These are phyloP conservation scores for Solanum corneliomulleri DNA, from an alignment of 257 asterid species.

Conservation along the genomic window DNA sequence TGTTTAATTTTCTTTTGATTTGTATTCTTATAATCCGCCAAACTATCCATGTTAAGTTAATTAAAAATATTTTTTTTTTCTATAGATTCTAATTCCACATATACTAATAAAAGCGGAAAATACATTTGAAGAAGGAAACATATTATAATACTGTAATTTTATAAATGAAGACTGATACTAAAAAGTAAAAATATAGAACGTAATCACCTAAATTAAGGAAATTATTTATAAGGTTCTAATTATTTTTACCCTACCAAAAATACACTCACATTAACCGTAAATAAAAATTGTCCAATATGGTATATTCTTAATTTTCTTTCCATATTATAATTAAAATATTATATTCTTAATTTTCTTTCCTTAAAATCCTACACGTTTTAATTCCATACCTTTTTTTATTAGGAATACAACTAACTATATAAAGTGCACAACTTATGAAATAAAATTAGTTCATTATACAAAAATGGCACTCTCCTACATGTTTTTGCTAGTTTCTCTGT, in stretches of 20 bases:
- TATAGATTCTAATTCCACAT: background rate
- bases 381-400: background rate
- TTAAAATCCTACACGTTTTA: background rate
- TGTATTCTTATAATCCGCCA: background rate
- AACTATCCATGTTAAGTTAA: background rate
- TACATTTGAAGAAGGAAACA: background rate
- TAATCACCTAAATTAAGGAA: too few species aligned
- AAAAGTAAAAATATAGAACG: too few species aligned
- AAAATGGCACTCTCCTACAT: background rate
- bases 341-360: background rate
- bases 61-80: background rate
- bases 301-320: background rate
- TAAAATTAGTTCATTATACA: background rate
- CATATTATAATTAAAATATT: too few species aligned
- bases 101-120: background rate
- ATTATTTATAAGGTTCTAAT: too few species aligned
- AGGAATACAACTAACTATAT: background rate
- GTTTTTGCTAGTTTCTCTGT: background rate
- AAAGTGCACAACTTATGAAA: background rate
- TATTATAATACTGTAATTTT: too few species aligned
- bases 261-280: background rate
- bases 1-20: too few species aligned
- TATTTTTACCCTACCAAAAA: background rate
- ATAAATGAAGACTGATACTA: too few species aligned
- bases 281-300: background rate